A percentile compares a stretch with the other conserved stretches of the same genome.
Conservation (phyloP, 1,284 basidiomycete genomes). For the Heterobasidion parviporum region DNA sequence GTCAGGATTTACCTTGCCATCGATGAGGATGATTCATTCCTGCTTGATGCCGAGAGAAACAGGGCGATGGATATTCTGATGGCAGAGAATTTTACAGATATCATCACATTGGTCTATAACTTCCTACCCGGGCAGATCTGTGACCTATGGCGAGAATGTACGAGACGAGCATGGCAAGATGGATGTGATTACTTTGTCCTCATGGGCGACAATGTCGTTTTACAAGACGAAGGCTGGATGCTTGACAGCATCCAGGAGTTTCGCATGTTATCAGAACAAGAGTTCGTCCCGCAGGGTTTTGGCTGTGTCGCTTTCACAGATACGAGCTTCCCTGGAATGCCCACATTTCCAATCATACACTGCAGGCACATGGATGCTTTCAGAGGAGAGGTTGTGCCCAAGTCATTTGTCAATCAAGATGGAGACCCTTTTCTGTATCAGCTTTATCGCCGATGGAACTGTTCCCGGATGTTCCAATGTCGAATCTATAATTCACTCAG, state of each 20-base stretch:
- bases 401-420: conserved; percentile 49
- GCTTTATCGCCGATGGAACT: conserved; percentile 49
- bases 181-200: conserved; percentile 43
- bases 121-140: conserved; percentile 42
- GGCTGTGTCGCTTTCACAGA: conserved; percentile 55
- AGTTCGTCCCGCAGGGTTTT: conserved; percentile 33
- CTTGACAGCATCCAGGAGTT: conserved; percentile 31
- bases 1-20: conserved; percentile 44
- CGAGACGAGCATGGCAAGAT: conserved; percentile 38
- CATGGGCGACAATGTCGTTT: conserved; percentile 47
- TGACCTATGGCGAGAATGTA: conserved; percentile 43
- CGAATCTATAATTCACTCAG: conserved; percentile 38
- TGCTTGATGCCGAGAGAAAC: conserved; percentile 23
- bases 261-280: conserved; percentile 19
- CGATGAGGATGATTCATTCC: conserved; percentile 39
- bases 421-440: conserved; percentile 52
- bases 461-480: conserved; percentile 35
- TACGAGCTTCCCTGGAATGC: conserved; percentile 48
- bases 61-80: conserved; percentile 28
- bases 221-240: conserved; percentile 48
- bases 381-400: conserved; percentile 39
- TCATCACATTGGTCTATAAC: conserved; percentile 24
- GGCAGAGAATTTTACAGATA: conserved; percentile 25
- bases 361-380: conserved; percentile 50
- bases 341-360: conserved; percentile 51